Percentiles rank a stretch among this genome's conserved stretches.
Conservation (phyloP, 371 early-diverging fungal genomes). For the Phascolomyces articulosus region DNA sequence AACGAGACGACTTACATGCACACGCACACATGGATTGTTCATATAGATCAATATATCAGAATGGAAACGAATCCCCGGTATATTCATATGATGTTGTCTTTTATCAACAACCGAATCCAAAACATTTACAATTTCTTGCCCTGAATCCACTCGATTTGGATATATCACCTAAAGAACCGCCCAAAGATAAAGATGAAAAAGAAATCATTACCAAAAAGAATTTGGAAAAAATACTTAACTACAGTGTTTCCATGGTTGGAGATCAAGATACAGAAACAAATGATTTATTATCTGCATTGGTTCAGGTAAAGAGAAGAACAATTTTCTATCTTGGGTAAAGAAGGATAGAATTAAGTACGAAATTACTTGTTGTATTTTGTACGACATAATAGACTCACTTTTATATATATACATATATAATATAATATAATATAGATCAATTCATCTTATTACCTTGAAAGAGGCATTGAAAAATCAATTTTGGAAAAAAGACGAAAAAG, state of each 20-base stretch:
- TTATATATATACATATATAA: background rate
- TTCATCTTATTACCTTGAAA: slow-evolving; percentile 52
- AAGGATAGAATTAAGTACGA: too few species aligned
- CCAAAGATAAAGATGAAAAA: slow-evolving; percentile 5
- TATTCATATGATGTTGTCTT: slow-evolving; percentile 51
- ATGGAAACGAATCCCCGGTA: slow-evolving; percentile 1
- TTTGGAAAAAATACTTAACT: slow-evolving; percentile 23
- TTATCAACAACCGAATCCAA: slow-evolving; percentile 68
- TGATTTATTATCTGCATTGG: slow-evolving; percentile 27
- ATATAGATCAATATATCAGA: slow-evolving; percentile 9
- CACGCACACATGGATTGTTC: background rate
- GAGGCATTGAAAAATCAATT: slow-evolving; percentile 27
- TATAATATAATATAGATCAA: slow-evolving; percentile 36
- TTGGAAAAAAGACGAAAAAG: background rate
- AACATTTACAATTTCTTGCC: slow-evolving; percentile 70
- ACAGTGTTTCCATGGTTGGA: background rate
- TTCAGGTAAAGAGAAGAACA: slow-evolving; percentile 24
- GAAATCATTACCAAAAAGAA: slow-evolving; percentile 14
- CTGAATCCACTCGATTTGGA: slow-evolving; percentile 74
- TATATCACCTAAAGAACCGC: slow-evolving; percentile 49
- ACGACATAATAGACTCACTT: too few species aligned
- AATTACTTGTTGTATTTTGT: too few species aligned
- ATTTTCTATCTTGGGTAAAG: too few species aligned
- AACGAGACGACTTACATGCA: background rate
- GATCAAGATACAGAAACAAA: slow-evolving; percentile 10